phyloP scores from a whole-genome alignment of 2,329 filamentous ascomycete species.

The Calonectria montana region DNA sequence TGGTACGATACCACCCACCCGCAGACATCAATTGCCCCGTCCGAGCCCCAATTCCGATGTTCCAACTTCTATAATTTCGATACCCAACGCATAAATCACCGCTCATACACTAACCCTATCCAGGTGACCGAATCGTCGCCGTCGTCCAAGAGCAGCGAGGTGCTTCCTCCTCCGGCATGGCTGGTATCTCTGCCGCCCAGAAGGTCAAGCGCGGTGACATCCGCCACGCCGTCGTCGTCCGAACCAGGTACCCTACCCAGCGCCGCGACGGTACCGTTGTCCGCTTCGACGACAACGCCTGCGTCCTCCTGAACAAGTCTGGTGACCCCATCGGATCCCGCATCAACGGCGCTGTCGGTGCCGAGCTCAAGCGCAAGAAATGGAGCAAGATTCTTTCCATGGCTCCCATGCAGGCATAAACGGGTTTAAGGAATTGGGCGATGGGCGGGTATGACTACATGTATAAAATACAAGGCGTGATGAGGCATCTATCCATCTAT shows the following conservation, averaged over 20 bases:
- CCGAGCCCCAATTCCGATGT: constrained; percentile 2
- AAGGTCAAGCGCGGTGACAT: constrained; percentile 98
- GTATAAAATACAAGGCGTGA: constrained; percentile 29
- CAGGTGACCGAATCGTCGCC: constrained; percentile 96
- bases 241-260: constrained; percentile 88
- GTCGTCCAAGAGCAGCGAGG: constrained; percentile 97
- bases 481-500: constrained; percentile 33
- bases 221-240: constrained; percentile 93
- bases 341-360: constrained; percentile 90
- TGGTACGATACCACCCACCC: constrained; percentile 66
- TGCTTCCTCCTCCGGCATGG: constrained; percentile 76
- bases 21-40: background rate
- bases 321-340: constrained; percentile 95
- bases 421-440: background rate
- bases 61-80: background rate
- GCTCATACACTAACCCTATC: constrained; percentile 1
- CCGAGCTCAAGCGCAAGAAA: constrained; percentile 89
- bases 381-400: constrained; percentile 99
- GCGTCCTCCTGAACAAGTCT: constrained; percentile 95
- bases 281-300: constrained; percentile 97
- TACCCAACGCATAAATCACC: background rate
- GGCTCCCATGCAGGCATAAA: constrained; percentile 76
- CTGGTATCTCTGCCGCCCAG: constrained; percentile 79
- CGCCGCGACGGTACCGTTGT: constrained; percentile 90
- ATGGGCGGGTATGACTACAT: constrained; percentile 15